Base-by-base conservation (phyloP, 169 alveolate genomes). In the Eimeria zaria region DNA sequence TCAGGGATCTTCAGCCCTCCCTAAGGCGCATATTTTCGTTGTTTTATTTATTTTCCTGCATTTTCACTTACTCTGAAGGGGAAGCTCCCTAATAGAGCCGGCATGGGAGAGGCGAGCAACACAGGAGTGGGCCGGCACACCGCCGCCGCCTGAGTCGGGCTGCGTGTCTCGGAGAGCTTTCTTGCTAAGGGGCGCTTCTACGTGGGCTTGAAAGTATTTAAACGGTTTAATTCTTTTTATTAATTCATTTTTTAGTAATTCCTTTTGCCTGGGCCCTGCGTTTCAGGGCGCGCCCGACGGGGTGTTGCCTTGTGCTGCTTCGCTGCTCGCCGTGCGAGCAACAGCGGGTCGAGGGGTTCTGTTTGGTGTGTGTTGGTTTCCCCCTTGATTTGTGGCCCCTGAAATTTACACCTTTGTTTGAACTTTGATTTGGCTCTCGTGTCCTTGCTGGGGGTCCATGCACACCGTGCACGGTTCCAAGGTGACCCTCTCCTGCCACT, bases 121-220 rank as follows among this genome's bases (percentile, higher is more conserved):
- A 9, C 48, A 11, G 48, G 27, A 11, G 58, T 5, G 22, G 48
- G 27, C 78, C 44, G 48, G 78, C 78, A 69, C 78, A 69, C 78
- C 74, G 74, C 74, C 74, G 39, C 78, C 48, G 78, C 78, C 44
- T 69, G 78, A 69, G 48, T 8, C 48, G 78, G 44, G 78, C 33
- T 69, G 78, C 33, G 78, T 69, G 78, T 33, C 78, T 69, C 48
- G 78, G 78, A 33, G 78, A 67, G 33, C n/a, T 64, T 27, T 0
- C 20, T 64, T 6, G 74, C 39, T 22, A 69, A 24, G 46, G 3
- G 44, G 44, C 48, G 44, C n/a, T 33, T 69, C 78, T 24, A 12
- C 48, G 5, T 8, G 48, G 4, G 44, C 11, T 48, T 14, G 2
- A 30, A 11, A 30, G 48, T 6, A 33, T 8, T 33, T 14, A 69